Evolutionary conservation across 805 yeast genomes (phyloP), one percentile per base, ranked within the genome.

Genomic region (Osmozyma mogii): DNA sequence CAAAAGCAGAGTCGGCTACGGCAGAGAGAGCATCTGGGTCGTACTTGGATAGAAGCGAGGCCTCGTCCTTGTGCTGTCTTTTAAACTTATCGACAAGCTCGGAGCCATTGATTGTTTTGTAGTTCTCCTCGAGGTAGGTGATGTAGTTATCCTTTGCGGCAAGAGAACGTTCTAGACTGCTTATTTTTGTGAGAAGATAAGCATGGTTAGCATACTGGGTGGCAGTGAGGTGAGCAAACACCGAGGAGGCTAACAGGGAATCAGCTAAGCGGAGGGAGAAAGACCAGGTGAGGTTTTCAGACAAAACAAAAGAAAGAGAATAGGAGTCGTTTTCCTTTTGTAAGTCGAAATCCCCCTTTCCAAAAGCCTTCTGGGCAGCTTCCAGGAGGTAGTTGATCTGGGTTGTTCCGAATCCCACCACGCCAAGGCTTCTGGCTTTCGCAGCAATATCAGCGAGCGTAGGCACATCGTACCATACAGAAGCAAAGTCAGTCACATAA

Each of bases 61-160:
- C 27, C 2, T 35, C 36, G 8, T 26, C 39, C 3, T 35, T 35
- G 21, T 42, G 38, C 27, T 42, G 43, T 5, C 45, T 30, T 17
- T 31, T 34, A 37, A 52, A 62, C 30, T 49, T 53, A 17, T 38
- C 41, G 19, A 62, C 45, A 18, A 58, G 41, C 24, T 58, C 65
- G 4, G 45, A 38, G 2, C 65, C 65, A 31, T 58, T 56, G 22
- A 54, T 41, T 3, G 51, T 45, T 31, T 45, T 52, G 36, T 56
- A 58, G 37, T 60, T 62, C 25, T 56, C 61, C 16, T 47, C 38
- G 22, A 61, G 41, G 24, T 54, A 62, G 34, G 38, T 40, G 26
- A 42, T 49, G 35, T 56, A 61, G 16, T 47, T 43, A 31, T 61
- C 68, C 31, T 56, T 57, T 5, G 34, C 37, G 2, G 37, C 35